Conservation (phyloP, 1,284 basidiomycete genomes). For the Retiboletus flavoniger region DNA sequence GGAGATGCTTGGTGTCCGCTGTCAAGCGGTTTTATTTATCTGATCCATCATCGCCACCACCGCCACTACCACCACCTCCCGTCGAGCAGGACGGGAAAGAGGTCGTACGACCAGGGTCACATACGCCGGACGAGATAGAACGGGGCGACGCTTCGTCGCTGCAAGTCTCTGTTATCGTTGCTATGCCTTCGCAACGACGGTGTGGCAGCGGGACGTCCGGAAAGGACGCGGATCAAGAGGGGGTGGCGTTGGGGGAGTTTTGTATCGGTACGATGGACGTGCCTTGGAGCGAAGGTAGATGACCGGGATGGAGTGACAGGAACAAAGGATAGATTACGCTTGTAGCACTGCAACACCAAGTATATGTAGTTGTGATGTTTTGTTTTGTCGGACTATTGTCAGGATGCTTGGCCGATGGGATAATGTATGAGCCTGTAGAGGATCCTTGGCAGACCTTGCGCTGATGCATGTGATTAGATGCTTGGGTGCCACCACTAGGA, state of each 20-base stretch:
- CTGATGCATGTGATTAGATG: background rate
- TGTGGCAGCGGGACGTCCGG: constrained; percentile 2
- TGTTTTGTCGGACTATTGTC: background rate
- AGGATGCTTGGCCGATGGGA: background rate
- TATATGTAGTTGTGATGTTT: background rate
- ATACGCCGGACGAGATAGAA: background rate
- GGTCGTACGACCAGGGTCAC: background rate
- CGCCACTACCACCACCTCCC: background rate
- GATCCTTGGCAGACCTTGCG: background rate
- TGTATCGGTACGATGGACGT: constrained; percentile 30
- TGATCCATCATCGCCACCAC: background rate
- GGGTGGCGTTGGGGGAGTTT: constrained; percentile 23
- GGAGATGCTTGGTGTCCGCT: background rate
- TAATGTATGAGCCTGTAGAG: background rate
- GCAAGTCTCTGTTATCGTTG: constrained; percentile 41
- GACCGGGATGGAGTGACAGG: background rate
- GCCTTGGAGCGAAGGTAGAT: constrained; percentile 14
- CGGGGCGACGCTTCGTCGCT: constrained; percentile 24
- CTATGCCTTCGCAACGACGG: constrained; percentile 40
- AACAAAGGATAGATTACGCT: background rate
- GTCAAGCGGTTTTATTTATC: constrained; percentile 8
- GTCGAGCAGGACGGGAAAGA: background rate
- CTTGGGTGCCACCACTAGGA: background rate
- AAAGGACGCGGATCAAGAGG: background rate
- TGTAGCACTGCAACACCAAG: background rate